Conservation (phyloP, 2,329 filamentous ascomycete genomes). For the Calonectria fujianensis region DNA sequence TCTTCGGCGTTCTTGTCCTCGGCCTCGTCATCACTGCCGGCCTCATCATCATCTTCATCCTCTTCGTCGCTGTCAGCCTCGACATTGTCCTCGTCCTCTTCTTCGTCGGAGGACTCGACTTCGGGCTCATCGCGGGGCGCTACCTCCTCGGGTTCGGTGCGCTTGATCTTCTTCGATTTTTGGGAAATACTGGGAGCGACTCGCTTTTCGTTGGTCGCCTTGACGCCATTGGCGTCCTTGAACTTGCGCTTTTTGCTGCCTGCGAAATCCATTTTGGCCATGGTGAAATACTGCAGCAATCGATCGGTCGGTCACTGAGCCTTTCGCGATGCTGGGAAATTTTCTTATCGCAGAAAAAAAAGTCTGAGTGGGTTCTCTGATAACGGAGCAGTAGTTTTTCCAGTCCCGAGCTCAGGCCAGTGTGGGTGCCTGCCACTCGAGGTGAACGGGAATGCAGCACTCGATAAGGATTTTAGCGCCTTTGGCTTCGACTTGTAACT, state of each 20-base stretch:
- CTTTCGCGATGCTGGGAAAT: constrained; percentile 45
- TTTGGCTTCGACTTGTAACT: not conserved
- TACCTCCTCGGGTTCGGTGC: constrained; percentile 55
- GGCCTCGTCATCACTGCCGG: constrained; percentile 53
- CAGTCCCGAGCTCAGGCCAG: constrained; percentile 23
- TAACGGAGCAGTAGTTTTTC: constrained; percentile 49
- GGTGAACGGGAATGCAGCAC: not conserved
- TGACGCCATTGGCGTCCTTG: constrained; percentile 59
- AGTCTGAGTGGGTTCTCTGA: constrained; percentile 45
- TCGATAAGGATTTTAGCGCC: not conserved
- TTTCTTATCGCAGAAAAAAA: constrained; percentile 56
- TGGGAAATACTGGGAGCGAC: constrained; percentile 55
- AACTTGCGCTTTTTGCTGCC: constrained; percentile 68
- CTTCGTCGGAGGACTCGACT: constrained; percentile 53
- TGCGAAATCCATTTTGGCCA: constrained; percentile 58
- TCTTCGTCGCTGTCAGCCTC: constrained; percentile 55
- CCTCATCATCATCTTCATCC: constrained; percentile 55
- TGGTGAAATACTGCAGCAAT: constrained; percentile 40
- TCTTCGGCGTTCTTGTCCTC: constrained; percentile 56
- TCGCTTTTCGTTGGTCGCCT: constrained; percentile 51
- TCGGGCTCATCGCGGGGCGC: constrained; percentile 54
- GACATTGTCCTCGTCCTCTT: constrained; percentile 55
- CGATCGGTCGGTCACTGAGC: constrained; percentile 39
- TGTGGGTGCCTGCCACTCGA: not conserved
- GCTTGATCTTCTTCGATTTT: constrained; percentile 67